Evolutionary conservation across 2,329 filamentous ascomycete genomes (phyloP).

Genomic region (Fusarium drepaniforme): DNA sequence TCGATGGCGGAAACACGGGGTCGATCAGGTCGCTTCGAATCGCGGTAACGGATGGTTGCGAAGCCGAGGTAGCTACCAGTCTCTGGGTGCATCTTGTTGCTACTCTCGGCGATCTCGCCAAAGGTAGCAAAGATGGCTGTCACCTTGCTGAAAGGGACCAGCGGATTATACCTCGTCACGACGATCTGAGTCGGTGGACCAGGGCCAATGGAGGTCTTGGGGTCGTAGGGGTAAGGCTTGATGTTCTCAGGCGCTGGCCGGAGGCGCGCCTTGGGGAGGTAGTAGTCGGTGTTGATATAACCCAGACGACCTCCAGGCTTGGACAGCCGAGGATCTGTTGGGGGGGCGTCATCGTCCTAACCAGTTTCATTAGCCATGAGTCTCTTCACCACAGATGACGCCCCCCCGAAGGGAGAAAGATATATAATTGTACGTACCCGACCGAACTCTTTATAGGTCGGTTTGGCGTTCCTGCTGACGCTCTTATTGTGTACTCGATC

Average conservation of each 20-base stretch:
- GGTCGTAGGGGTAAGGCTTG: slow-evolving; percentile 84
- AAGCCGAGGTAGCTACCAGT: slow-evolving; percentile 96
- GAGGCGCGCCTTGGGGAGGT: slow-evolving; percentile 77
- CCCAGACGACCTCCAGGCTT: slow-evolving; percentile 71
- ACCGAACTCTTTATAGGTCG: slow-evolving; percentile 73
- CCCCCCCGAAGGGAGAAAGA: slow-evolving; percentile 61
- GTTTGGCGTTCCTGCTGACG: slow-evolving; percentile 69
- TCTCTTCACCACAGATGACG: slow-evolving; percentile 68
- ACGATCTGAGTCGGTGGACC: slow-evolving; percentile 92
- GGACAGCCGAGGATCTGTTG: slow-evolving; percentile 85
- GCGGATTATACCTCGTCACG: slow-evolving; percentile 94
- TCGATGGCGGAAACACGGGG: slow-evolving; percentile 75
- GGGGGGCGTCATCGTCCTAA: slow-evolving; percentile 83
- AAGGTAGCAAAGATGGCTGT: slow-evolving; percentile 82
- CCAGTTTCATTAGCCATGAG: slow-evolving; percentile 70
- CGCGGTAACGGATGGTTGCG: slow-evolving; percentile 90
- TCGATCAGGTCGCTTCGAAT: slow-evolving; percentile 65
- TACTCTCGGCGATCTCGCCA: slow-evolving; percentile 89
- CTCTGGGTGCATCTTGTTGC: slow-evolving; percentile 94
- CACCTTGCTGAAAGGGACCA: slow-evolving; percentile 84
- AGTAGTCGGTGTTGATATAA: slow-evolving; percentile 78
- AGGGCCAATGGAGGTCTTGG: slow-evolving; percentile 85
- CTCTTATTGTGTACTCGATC: slow-evolving; percentile 62
- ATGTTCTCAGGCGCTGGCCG: slow-evolving; percentile 83
- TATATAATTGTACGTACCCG: slow-evolving; percentile 70